Percentiles rank a stretch among this genome's conserved stretches.
phyloP scores from a whole-genome alignment of 2,329 filamentous ascomycete species.

The Xylaria sp. region DNA sequence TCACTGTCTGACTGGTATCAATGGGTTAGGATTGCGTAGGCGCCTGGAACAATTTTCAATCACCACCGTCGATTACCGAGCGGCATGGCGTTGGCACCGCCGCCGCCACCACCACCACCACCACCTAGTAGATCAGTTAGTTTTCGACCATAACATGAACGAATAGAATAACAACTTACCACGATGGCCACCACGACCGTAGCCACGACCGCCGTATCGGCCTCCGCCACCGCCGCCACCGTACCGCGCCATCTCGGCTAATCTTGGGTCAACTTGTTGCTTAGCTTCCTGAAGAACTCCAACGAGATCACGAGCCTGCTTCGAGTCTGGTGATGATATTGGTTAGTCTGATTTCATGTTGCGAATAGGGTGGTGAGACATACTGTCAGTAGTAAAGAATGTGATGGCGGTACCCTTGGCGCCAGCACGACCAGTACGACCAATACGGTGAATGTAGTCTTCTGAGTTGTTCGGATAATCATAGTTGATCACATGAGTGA shows the following conservation, averaged over 20 bases:
- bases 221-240: slow-evolving; percentile 84
- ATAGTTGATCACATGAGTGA: slow-evolving; percentile 99
- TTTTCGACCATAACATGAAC: slow-evolving; percentile 17
- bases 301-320: slow-evolving; percentile 97
- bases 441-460: slow-evolving; percentile 97
- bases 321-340: slow-evolving; percentile 70
- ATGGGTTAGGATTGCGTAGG: slow-evolving; percentile 17
- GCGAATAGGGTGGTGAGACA: slow-evolving; percentile 41
- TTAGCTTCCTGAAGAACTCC: slow-evolving; percentile 94
- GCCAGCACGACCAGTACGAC: slow-evolving; percentile 95
- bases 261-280: slow-evolving; percentile 96
- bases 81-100: slow-evolving; percentile 56
- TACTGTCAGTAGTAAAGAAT: slow-evolving; percentile 99
- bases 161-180: slow-evolving; percentile 41
- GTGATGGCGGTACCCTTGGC: slow-evolving; percentile 96
- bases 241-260: slow-evolving; percentile 95
- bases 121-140: slow-evolving; percentile 50
- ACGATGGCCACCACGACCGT: slow-evolving; percentile 66
- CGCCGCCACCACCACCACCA: slow-evolving; percentile 56
- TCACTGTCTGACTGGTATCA: slow-evolving; percentile 34
- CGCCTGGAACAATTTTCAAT: slow-evolving; percentile 33
- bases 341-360: slow-evolving; percentile 51
- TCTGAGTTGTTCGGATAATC: slow-evolving; percentile 99
- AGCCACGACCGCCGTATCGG: slow-evolving; percentile 74
- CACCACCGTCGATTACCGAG: slow-evolving; percentile 52